phyloP scores from a whole-genome alignment of 257 asterid genomes.

The Rehmannia glutinosa region DNA sequence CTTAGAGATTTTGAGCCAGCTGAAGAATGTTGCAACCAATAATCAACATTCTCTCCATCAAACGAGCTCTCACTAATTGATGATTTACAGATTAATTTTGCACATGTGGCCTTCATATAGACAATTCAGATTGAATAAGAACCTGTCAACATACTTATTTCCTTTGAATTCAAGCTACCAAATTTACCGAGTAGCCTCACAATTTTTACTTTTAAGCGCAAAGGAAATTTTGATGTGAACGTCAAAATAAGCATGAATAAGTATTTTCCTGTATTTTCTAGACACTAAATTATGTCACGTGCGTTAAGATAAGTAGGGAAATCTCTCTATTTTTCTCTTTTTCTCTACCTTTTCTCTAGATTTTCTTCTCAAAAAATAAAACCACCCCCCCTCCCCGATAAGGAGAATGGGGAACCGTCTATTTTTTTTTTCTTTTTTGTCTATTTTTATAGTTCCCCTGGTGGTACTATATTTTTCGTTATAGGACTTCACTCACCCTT shows the following conservation, averaged over 20 bases:
- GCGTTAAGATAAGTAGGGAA: too few relatives aligned
- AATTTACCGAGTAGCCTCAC: slow-evolving; percentile 34
- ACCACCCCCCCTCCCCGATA: too few relatives aligned
- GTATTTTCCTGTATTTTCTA: too few relatives aligned
- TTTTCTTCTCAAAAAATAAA: too few relatives aligned
- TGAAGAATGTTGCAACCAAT: slow-evolving; percentile 31
- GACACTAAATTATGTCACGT: too few relatives aligned
- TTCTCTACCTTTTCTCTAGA: too few relatives aligned
- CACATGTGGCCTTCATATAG: slow-evolving; percentile 27
- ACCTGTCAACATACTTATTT: slow-evolving; percentile 36
- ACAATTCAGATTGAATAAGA: slow-evolving; percentile 34
- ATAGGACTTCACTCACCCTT: too few relatives aligned
- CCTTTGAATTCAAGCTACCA: slow-evolving; percentile 40
- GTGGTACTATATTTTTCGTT: too few relatives aligned
- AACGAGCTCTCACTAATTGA: slow-evolving; percentile 39
- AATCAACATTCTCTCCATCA: slow-evolving; percentile 31
- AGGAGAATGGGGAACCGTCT: too few relatives aligned
- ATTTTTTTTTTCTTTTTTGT: too few relatives aligned
- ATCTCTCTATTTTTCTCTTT: too few relatives aligned
- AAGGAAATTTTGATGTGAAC: slow-evolving; percentile 37
- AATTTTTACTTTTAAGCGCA: slow-evolving; percentile 63
- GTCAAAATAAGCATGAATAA: slow-evolving; percentile 40
- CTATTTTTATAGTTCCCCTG: too few relatives aligned
- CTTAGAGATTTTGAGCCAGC: slow-evolving; percentile 18
- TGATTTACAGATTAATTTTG: slow-evolving; percentile 31